A percentile compares a stretch with the other conserved stretches of the same genome.
Conservation (phyloP, 192 early-diverging fungal species). For the Jimgerdemannia lactiflua region DNA sequence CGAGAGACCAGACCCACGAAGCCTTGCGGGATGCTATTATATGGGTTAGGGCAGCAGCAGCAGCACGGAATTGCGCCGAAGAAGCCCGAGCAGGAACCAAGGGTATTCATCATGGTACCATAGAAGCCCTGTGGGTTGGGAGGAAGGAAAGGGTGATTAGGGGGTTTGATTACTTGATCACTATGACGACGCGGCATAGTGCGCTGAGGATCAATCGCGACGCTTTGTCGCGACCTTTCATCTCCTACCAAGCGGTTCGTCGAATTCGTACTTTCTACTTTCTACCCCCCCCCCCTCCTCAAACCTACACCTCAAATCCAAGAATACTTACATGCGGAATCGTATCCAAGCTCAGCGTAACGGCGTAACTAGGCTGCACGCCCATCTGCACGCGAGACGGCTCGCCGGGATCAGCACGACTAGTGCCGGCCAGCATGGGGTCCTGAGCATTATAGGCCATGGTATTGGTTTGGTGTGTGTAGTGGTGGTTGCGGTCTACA, state of each 20-base stretch:
- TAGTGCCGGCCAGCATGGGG: conserved; percentile 28
- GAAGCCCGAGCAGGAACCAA: conserved; percentile 36
- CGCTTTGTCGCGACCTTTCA: too few species aligned
- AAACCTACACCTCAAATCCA: too few species aligned
- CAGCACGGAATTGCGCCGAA: conserved; percentile 44
- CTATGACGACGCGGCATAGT: too few species aligned
- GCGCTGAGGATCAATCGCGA: too few species aligned
- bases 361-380: conserved; percentile 21
- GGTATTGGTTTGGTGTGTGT: neutral
- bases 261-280: neutral
- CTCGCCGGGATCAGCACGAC: conserved; percentile 17
- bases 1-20: conserved; percentile 65
- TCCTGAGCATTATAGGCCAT: conserved; percentile 41
- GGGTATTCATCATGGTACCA: conserved; percentile 42
- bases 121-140: conserved; percentile 28
- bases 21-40: conserved; percentile 64
- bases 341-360: conserved; percentile 14
- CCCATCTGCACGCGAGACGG: conserved; percentile 10
- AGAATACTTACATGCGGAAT: conserved; percentile 25
- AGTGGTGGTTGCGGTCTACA: too few species aligned
- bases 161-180: conserved; percentile 36
- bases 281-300: too few species aligned
- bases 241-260: neutral
- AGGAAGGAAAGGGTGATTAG: conserved; percentile 22
- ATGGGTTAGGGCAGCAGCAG: conserved; percentile 61